These are phyloP conservation scores for Coniosporium apollinis DNA, from an alignment of 495 filamentous ascomycete genomes.

Conservation along the genomic window DNA sequence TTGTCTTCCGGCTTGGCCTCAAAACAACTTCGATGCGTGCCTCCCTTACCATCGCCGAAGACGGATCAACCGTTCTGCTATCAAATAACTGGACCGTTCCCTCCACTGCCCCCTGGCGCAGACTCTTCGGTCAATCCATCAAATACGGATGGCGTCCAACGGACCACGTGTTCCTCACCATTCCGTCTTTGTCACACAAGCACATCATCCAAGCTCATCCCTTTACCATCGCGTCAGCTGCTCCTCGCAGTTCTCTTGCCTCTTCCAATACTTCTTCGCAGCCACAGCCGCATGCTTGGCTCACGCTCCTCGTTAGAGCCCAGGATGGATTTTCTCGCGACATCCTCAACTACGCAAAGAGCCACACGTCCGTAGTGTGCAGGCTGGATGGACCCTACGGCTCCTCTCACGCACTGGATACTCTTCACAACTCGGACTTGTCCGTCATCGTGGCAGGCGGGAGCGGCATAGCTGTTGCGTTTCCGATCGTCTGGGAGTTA, in stretches of 20 bases:
- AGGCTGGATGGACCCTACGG: slow-evolving; percentile 44
- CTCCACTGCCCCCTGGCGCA: slow-evolving; percentile 1
- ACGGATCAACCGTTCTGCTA: slow-evolving; percentile 32
- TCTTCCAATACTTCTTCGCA: background rate
- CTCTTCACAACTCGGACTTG: slow-evolving; percentile 26
- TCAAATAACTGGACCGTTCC: slow-evolving; percentile 19
- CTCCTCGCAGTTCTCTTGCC: slow-evolving; percentile 9
- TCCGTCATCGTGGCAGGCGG: slow-evolving; percentile 43
- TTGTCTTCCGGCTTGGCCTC: slow-evolving; percentile 35
- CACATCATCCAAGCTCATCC: slow-evolving; percentile 38
- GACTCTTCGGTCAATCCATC: slow-evolving; percentile 14
- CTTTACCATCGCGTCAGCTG: slow-evolving; percentile 42
- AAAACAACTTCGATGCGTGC: slow-evolving; percentile 29
- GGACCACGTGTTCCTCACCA: slow-evolving; percentile 41
- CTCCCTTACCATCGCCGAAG: slow-evolving; percentile 30
- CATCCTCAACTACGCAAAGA: slow-evolving; percentile 32
- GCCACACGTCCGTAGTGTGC: slow-evolving; percentile 19
- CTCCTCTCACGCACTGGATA: slow-evolving; percentile 26
- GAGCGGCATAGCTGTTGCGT: slow-evolving; percentile 43
- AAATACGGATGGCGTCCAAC: slow-evolving; percentile 36
- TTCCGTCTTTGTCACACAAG: slow-evolving; percentile 30
- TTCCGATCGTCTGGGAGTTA: slow-evolving; percentile 30
- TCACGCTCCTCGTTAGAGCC: slow-evolving; percentile 38
- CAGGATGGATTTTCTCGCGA: slow-evolving; percentile 40
- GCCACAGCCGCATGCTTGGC: slow-evolving; percentile 20